Evolutionary conservation across 1,284 basidiomycete genomes (phyloP).

Genomic region (Neolentinus lepideus): DNA sequence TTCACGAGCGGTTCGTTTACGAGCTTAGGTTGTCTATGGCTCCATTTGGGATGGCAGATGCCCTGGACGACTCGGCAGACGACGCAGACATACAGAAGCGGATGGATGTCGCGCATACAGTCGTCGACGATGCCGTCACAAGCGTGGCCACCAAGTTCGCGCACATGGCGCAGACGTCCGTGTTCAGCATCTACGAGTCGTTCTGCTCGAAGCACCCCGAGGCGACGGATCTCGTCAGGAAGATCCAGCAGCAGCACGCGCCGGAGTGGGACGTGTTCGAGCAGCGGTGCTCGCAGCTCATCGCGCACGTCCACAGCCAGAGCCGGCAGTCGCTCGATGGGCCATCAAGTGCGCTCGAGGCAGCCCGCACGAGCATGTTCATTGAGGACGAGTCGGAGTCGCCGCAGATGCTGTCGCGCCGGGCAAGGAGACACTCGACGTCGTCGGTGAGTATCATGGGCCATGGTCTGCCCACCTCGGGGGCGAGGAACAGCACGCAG

Average conservation of each 20-base stretch:
- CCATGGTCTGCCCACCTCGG: constrained; percentile 4
- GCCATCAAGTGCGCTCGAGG: too few relatives aligned
- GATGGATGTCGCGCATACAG: not conserved
- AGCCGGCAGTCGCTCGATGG: not conserved
- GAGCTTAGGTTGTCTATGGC: constrained; percentile 51
- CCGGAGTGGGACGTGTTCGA: constrained; percentile 81
- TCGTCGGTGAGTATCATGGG: not conserved
- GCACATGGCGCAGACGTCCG: constrained; percentile 43
- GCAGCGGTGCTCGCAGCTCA: constrained; percentile 40
- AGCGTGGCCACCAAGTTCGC: constrained; percentile 53
- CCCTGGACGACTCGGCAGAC: constrained; percentile 8
- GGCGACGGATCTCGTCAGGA: constrained; percentile 66
- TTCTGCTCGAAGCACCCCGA: constrained; percentile 84
- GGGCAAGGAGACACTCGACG: constrained; percentile 4
- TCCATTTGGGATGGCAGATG: constrained; percentile 30
- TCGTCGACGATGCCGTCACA: constrained; percentile 39
- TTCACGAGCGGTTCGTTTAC: constrained; percentile 62
- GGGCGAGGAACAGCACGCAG: constrained; percentile 7
- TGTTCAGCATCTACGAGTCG: constrained; percentile 72
- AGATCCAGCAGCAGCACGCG: constrained; percentile 49
- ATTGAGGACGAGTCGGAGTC: constrained; percentile 1
- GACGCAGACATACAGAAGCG: constrained; percentile 12
- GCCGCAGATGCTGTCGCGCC: constrained; percentile 7
- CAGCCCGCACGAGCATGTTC: not conserved
- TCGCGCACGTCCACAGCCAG: constrained; percentile 10